phyloP scores from a whole-genome alignment of 1,139 yeast species.

The Candida sp. region DNA sequence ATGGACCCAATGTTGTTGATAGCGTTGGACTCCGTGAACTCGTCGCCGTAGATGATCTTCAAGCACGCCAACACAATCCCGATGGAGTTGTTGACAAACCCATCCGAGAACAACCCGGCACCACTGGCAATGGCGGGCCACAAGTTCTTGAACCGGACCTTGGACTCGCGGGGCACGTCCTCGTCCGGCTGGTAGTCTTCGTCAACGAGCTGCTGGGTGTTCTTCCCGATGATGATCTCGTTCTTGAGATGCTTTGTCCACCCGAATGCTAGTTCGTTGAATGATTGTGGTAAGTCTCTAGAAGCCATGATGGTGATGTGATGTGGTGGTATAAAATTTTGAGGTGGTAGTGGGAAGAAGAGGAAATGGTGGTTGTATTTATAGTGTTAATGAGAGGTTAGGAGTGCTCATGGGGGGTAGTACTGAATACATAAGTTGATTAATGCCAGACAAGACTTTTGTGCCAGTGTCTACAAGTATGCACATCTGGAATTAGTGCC shows the following conservation, averaged over 20 bases:
- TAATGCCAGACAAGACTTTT: too few relatives aligned
- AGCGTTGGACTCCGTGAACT: slow-evolving; percentile 66
- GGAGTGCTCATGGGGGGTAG: too few relatives aligned
- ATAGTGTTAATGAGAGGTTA: too few relatives aligned
- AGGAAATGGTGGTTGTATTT: too few relatives aligned
- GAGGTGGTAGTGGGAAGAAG: too few relatives aligned
- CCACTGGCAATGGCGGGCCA: slow-evolving; percentile 90
- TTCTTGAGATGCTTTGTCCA: slow-evolving; percentile 33
- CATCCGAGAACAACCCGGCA: slow-evolving; percentile 91
- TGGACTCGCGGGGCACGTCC: slow-evolving; percentile 12
- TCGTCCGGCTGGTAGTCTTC: slow-evolving; percentile 25
- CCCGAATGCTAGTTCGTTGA: slow-evolving; percentile 38
- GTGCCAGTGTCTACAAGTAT: too few relatives aligned
- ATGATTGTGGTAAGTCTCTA: slow-evolving; percentile 54
- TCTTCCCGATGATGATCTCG: slow-evolving; percentile 29
- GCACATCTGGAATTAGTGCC: too few relatives aligned
- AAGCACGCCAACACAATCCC: slow-evolving; percentile 78
- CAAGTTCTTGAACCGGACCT: slow-evolving; percentile 29
- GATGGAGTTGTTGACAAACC: slow-evolving; percentile 85
- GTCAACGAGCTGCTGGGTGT: slow-evolving; percentile 25
- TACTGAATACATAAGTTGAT: too few relatives aligned
- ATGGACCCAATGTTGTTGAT: slow-evolving; percentile 80
- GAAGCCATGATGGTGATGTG: slow-evolving; percentile 36
- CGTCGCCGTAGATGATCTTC: slow-evolving; percentile 62
- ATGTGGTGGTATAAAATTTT: background rate